These are phyloP conservation scores for Tuber brumale DNA, from an alignment of 495 filamentous ascomycete genomes.

Conservation along the genomic window DNA sequence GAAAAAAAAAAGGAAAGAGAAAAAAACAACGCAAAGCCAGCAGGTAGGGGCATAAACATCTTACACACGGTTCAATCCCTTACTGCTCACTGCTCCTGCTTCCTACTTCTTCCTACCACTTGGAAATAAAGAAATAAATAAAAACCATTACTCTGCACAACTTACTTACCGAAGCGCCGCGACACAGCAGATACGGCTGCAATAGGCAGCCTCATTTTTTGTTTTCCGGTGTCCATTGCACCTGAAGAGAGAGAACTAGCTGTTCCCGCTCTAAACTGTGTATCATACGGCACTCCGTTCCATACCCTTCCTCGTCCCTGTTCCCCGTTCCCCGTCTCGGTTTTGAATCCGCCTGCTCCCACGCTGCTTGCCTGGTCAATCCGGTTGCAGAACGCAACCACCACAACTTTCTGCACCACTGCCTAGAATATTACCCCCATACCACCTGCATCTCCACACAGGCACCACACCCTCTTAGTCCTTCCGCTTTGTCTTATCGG, in stretches of 20 bases:
- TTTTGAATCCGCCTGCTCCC: constrained; percentile 38
- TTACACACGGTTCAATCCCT: constrained; percentile 2
- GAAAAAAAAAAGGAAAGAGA: background rate
- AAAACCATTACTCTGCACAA: constrained; percentile 2
- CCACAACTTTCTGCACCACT: constrained; percentile 18
- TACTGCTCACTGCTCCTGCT: background rate
- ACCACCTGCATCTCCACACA: constrained; percentile 31
- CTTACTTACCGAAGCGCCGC: background rate
- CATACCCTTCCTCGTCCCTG: constrained; percentile 29
- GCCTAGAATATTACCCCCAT: constrained; percentile 24
- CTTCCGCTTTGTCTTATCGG: constrained; percentile 22
- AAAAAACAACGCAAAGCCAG: constrained; percentile 4
- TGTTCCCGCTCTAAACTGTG: constrained; percentile 13
- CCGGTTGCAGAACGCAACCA: constrained; percentile 25
- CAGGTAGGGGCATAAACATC: background rate
- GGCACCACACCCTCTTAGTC: constrained; percentile 30
- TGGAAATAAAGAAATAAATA: background rate
- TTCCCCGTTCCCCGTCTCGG: constrained; percentile 31
- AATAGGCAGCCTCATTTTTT: constrained; percentile 7
- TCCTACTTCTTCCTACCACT: background rate
- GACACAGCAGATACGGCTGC: background rate
- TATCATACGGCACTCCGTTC: constrained; percentile 21
- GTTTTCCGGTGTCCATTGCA: background rate
- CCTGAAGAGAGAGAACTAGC: constrained; percentile 1
- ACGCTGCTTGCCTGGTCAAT: constrained; percentile 14